Conservation (phyloP, 371 early-diverging fungal species). For the Batrachochytrium dendrobatidis region DNA sequence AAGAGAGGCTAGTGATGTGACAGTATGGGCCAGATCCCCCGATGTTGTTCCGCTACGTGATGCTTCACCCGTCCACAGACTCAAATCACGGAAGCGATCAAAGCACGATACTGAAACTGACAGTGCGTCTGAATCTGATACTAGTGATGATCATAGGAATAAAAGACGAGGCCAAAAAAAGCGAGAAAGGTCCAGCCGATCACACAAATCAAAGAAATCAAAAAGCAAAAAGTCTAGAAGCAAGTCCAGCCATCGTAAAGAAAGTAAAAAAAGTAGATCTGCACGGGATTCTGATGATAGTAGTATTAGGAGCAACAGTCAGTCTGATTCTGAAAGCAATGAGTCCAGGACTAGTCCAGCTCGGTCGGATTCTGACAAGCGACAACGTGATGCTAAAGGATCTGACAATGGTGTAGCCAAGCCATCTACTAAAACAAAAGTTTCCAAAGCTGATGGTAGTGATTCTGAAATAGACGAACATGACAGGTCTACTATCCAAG, state of each 20-base stretch:
- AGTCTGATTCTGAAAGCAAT: not conserved
- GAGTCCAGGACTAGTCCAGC: not conserved
- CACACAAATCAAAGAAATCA: not conserved
- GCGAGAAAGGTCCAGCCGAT: slow-evolving; percentile 7
- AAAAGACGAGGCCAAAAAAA: slow-evolving; percentile 9
- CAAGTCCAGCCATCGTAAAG: not conserved
- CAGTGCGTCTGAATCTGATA: slow-evolving; percentile 11
- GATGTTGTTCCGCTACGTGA: slow-evolving; percentile 7
- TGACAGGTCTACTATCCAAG: slow-evolving; percentile 19
- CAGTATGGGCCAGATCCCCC: slow-evolving; percentile 37
- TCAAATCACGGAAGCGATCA: slow-evolving; percentile 6
- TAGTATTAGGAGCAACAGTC: not conserved
- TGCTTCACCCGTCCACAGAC: slow-evolving; percentile 7
- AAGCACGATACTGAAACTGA: slow-evolving; percentile 1
- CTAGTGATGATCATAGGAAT: slow-evolving; percentile 13
- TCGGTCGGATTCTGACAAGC: not conserved
- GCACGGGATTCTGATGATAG: not conserved
- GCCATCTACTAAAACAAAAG: not conserved
- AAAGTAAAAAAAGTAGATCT: not conserved
- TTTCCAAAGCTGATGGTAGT: not conserved
- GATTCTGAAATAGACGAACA: slow-evolving; percentile 15
- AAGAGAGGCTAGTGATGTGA: slow-evolving; percentile 17
- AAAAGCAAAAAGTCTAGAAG: not conserved
- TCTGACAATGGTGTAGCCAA: not conserved
- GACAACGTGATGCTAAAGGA: slow-evolving; percentile 4